Percentiles rank a stretch among this genome's conserved stretches.
These are phyloP conservation scores for Mycena epipterygia DNA, from an alignment of 768 basidiomycete species.

Conservation along the genomic window DNA sequence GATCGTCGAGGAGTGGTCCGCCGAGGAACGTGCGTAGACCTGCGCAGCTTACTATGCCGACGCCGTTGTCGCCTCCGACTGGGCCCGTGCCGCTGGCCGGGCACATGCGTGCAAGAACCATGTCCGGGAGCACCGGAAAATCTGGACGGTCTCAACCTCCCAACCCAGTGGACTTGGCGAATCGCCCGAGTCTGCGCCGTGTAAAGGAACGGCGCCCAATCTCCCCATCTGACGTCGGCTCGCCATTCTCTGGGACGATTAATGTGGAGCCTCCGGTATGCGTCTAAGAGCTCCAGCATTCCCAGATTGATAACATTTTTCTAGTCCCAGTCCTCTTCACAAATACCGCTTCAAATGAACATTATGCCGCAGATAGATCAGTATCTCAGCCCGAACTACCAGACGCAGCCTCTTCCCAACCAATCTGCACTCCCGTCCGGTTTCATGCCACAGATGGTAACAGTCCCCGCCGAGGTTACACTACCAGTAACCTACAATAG, in stretches of 20 bases:
- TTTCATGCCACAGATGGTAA: constrained; percentile 30
- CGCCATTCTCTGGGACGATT: constrained; percentile 23
- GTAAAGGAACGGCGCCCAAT: constrained; percentile 26
- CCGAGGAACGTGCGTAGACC: constrained; percentile 35
- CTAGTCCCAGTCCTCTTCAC: constrained; percentile 24
- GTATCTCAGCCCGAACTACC: constrained; percentile 32
- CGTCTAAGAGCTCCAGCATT: neutral
- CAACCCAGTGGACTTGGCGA: constrained; percentile 13
- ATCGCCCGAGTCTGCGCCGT: constrained; percentile 28
- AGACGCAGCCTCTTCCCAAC: constrained; percentile 13
- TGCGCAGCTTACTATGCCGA: constrained; percentile 26
- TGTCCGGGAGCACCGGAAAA: constrained; percentile 30
- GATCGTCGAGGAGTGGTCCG: constrained; percentile 23
- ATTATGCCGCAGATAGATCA: constrained; percentile 7
- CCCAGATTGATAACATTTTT: neutral
- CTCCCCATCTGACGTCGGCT: constrained; percentile 31
- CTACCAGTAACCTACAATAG: constrained; percentile 29
- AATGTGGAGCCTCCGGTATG: constrained; percentile 30
- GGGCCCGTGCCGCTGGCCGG: constrained; percentile 1
- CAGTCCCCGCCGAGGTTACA: constrained; percentile 26
- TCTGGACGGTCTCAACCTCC: constrained; percentile 24
- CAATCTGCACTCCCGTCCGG: constrained; percentile 9
- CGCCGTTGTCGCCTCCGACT: constrained; percentile 30
- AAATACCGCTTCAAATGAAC: constrained; percentile 5
- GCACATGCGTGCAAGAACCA: constrained; percentile 24